Base-by-base conservation (phyloP, 2,329 filamentous ascomycete species). In the Hymenotorrendiella dingleyae region DNA sequence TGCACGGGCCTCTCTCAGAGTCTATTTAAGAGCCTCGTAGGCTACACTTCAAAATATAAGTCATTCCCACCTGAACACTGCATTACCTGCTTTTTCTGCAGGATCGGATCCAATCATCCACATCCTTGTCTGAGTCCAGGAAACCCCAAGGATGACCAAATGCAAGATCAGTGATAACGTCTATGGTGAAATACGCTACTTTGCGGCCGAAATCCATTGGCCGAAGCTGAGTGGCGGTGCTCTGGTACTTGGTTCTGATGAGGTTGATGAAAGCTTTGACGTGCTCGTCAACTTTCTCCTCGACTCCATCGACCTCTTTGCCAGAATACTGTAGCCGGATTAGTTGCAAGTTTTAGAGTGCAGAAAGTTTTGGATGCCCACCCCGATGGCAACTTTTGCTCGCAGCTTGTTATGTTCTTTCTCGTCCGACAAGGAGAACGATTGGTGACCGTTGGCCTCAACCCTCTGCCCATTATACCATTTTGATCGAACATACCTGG, bases 131-230 rank as follows among this genome's bases (percentile, higher is more conserved):
- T 9, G 63, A 52, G 10, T 64, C 63, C 1, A 77, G 51, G 49
- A 69, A 71, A n/a, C 73, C 72, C 48, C 76, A 75, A 0, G 66
- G 55, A 40, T 70, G 4, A 9, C 73, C 73, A 12, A 76, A 69
- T 0, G 71, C 71, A 17, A 78, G 59, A 24, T 75, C 67, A 11
- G 69, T 70, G 33, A 78, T 73, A 3, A 72, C 70, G 42, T 78
- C 75, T 1, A 78, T 60, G 1, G 74, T 69, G 41, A 77, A 74
- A 62, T 67, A 76, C 19, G 71, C 67, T 2, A 69, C 67, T 49
- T 73, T 73, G 24, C 64, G 59, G 14, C 69, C 70, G 32, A 80
- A 56, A 49, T 80, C 73, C 42, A 78, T 60, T 0, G 63, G 63
- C 1, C 57, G 54, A 19, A 62, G 62, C 1, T 62, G 46, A 1